Base-by-base conservation (phyloP, 495 filamentous ascomycete species). In the Penicillium canescens region DNA sequence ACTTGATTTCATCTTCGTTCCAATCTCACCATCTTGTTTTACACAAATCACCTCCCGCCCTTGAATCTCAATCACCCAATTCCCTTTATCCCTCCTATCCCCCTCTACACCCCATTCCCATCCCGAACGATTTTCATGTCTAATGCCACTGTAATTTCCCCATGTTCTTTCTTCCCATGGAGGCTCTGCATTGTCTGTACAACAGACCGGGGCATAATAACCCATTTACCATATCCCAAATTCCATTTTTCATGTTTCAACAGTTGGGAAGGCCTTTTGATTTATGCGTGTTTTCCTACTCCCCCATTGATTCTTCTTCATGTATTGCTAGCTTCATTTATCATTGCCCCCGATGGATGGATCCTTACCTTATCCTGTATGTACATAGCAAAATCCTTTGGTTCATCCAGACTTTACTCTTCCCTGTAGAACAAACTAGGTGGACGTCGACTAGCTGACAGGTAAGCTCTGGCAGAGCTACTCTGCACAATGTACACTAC, bases 251-350 rank as follows among this genome's bases (percentile, higher is more conserved):
- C 24, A 18, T 24, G 35, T 18, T 40, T 55, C 50, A 51, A 46
- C 20, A 23, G 20, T 39, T 51, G 49, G 48, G 39, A 50, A 37
- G 39, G 49, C 31, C n/a, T 21, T 36, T 35, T 35, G 39, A 35
- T 43, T 26, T 36, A 13, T 36, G 40, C 31, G 33, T 20, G 28
- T 45, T 48, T 38, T 52, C 8, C 26, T 42, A 10, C 16, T 11
- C 12, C 33, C 24, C 48, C 36, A 34, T 52, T 21, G 13, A 31
- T 47, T 52, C 41, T 50, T 38, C 49, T 62, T 52, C 58, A n/a
- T 67, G 64, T 67, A 67, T 62, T 67, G 61, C 40, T 67, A 67
- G 49, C 52, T 62, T 61, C 43, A 14, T 47, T 50, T 36, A 41
- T 55, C 38, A 14, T 54, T 50, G 13, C 41, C 52, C 42, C 49